These are phyloP conservation scores for Tylopilus sp. DNA, from an alignment of 768 basidiomycete species.

Conservation along the genomic window DNA sequence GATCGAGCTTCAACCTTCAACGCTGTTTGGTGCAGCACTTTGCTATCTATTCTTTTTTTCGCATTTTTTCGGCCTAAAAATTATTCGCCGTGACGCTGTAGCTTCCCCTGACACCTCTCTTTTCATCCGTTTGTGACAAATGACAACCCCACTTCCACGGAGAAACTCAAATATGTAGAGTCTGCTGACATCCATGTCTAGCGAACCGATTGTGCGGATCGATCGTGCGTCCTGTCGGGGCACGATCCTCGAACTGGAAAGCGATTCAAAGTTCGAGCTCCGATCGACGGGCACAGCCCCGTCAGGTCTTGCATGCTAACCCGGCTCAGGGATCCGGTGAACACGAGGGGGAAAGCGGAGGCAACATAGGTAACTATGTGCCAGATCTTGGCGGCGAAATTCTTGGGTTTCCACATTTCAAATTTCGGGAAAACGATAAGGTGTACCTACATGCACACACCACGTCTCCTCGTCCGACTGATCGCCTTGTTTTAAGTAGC, in stretches of 20 bases:
- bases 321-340: background rate
- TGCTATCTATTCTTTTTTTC: background rate
- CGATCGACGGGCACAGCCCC: conserved; percentile 1
- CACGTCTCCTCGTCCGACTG: background rate
- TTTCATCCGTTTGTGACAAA: background rate
- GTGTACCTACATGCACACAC: background rate
- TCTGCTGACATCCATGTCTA: background rate
- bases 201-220: background rate
- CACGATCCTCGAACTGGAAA: background rate
- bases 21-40: no score
- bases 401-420: conserved; percentile 21
- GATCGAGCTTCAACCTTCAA: no score
- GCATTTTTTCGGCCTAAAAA: background rate
- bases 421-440: conserved; percentile 4
- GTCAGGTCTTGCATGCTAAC: background rate
- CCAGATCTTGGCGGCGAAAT: conserved; percentile 2
- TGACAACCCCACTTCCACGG: background rate
- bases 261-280: conserved; percentile 7
- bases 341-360: background rate
- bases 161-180: background rate
- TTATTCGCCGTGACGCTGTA: background rate
- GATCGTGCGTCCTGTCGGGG: background rate
- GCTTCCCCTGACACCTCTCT: background rate
- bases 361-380: background rate
- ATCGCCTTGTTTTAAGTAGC: background rate